Base-by-base conservation (phyloP, 2,329 filamentous ascomycete genomes). In the Pseudogymnoascus sp. region DNA sequence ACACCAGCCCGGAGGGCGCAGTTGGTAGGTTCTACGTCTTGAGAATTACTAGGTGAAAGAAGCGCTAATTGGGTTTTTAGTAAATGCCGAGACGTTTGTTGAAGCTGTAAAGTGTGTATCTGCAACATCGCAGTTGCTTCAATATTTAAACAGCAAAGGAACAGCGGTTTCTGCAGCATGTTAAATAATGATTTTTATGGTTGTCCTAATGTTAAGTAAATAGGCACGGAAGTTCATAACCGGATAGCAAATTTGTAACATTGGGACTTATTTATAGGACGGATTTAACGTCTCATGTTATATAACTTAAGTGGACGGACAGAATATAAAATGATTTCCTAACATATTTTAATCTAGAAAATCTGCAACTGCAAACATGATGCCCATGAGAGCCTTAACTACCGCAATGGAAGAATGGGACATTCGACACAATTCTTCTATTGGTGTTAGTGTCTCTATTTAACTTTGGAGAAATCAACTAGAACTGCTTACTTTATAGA, bases 1-100 rank as follows among this genome's bases (percentile, higher is more conserved):
- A 73, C 63, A 72, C 69, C 0, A 67, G 71, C 66, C 63, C 66
- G 6, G 62, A 19, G 5, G 69, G 70, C 1, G 70, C 71, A 43
- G 56, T 33, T 33, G 10, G 50, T 56, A 56, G 6, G 28, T 12
- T 33, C 10, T 12, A 4, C 5, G 4, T 31, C n/a, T 12, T 16
- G 46, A 7, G 3, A 16, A 11, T n/a, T 53, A 31, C 8, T 31
- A 2, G 1, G 12, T 33, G 10, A 14, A 53, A 10, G 10, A 1
- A 19, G 14, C 0, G n/a, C 8, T 56, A 56, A 56, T n/a, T 19
- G 0, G 6, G 8, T 6, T 0, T 8, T 31, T 56, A 56, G 50
- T 56, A 4, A 56, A 56, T 33, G 28, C 50, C 4, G 50, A 68
- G 40, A 65, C 65, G 1, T 68, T 68, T 43, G 64, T 68, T 22